Conservation (phyloP, 331 rosid genomes). For the Ulmus americana region DNA sequence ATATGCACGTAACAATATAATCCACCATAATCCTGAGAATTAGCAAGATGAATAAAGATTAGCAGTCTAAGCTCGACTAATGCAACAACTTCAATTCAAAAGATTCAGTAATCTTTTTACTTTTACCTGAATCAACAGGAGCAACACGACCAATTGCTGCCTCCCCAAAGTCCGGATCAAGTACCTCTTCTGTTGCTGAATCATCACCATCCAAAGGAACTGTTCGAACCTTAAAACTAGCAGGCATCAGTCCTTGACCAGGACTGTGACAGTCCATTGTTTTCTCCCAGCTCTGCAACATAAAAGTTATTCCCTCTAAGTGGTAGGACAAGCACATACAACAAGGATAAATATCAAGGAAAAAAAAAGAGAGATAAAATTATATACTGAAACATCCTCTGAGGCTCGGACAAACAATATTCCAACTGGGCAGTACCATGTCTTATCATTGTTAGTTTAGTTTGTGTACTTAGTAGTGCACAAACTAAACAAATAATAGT, state of each 20-base stretch:
- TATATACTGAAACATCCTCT: background rate
- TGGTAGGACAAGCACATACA: constrained; percentile 7
- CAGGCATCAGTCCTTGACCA: constrained; percentile 94
- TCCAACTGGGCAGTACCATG: background rate
- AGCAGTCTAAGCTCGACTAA: constrained; percentile 18
- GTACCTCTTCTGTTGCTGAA: constrained; percentile 70
- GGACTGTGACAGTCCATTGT: constrained; percentile 92
- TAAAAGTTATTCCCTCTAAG: constrained; percentile 11
- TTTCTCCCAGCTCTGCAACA: constrained; percentile 87
- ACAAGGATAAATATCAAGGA: background rate
- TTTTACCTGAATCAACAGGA: constrained; percentile 80
- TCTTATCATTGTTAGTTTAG: background rate
- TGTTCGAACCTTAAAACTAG: constrained; percentile 79
- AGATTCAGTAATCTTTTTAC: background rate
- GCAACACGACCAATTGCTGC: constrained; percentile 96
- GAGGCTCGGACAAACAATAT: background rate
- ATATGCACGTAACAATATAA: constrained; percentile 71
- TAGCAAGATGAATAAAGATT: constrained; percentile 16
- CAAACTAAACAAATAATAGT: constrained; percentile 5
- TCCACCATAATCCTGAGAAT: constrained; percentile 82
- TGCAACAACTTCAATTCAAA: constrained; percentile 5
- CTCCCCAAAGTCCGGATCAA: constrained; percentile 93
- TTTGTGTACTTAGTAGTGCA: background rate
- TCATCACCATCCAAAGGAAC: constrained; percentile 81
- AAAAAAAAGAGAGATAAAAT: background rate